A percentile compares a stretch with the other conserved stretches of the same genome.
These are phyloP conservation scores for Populus nigra DNA, from an alignment of 345 rosid species.

Conservation along the genomic window DNA sequence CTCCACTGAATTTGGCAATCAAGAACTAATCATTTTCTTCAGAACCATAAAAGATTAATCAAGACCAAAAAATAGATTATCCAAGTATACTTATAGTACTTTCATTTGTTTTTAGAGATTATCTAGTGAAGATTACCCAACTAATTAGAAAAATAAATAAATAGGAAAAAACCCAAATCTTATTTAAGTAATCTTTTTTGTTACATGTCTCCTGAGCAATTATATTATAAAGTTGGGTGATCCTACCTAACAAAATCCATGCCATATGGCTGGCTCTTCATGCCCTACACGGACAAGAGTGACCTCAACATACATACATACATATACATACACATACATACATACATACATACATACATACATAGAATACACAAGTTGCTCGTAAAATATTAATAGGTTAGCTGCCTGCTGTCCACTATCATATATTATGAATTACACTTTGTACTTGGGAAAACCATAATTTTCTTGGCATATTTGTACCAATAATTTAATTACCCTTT, in stretches of 20 bases:
- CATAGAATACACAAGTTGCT: neutral
- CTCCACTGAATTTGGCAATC: neutral
- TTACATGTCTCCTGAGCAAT: neutral
- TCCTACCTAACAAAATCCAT: slow-evolving; percentile 8
- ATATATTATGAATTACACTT: neutral
- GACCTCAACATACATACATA: slow-evolving; percentile 5
- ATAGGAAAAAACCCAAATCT: neutral
- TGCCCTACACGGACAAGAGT: slow-evolving; percentile 18
- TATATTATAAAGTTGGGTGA: neutral
- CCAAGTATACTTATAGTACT: too few species aligned
- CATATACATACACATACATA: too few species aligned
- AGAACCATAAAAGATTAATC: too few species aligned
- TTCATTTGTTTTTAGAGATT: too few species aligned
- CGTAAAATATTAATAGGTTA: neutral
- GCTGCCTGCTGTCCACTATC: neutral
- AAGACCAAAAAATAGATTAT: too few species aligned
- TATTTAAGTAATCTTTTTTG: neutral
- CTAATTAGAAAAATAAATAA: neutral
- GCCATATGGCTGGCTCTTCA: slow-evolving; percentile 18
- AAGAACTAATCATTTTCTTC: too few species aligned
- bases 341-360: too few species aligned
- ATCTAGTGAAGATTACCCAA: neutral
- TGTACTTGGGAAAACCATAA: neutral
- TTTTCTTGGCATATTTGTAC: neutral
- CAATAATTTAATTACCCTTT: neutral